Evolutionary conservation across 148 eudicot species (phyloP).

Genomic region (Fagopyrum esculentum): DNA sequence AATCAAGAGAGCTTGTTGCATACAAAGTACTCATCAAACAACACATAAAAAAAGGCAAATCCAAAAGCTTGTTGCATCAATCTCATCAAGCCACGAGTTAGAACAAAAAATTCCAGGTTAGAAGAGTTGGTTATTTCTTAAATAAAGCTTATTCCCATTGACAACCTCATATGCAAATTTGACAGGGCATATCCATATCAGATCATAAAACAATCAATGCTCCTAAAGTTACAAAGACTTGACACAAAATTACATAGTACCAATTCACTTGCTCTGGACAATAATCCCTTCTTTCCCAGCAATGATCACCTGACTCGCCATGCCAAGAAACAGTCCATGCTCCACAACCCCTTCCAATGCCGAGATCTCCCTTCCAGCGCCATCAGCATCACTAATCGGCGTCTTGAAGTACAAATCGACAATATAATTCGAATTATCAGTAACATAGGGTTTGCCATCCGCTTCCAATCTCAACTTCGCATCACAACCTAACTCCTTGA

Average conservation of each 20-base stretch:
- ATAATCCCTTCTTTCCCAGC: constrained; percentile 11
- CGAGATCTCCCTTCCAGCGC: constrained; percentile 48
- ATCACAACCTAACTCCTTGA: constrained; percentile 62
- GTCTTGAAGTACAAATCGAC: constrained; percentile 45
- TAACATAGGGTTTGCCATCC: constrained; percentile 79
- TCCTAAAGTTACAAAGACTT: not conserved
- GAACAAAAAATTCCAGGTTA: not conserved
- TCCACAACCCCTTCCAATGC: constrained; percentile 57
- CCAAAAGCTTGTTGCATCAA: not conserved
- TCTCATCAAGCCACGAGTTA: not conserved
- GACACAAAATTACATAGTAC: not conserved
- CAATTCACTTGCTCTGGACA: constrained; percentile 12
- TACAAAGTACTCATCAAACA: not conserved
- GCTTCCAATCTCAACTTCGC: constrained; percentile 81
- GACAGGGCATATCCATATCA: not conserved
- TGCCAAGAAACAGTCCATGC: constrained; percentile 55
- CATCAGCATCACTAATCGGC: constrained; percentile 44
- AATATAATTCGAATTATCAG: constrained; percentile 88
- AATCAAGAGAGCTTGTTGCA: too few species aligned
- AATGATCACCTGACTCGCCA: constrained; percentile 25
- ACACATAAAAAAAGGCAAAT: not conserved
- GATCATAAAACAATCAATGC: constrained; percentile 1
- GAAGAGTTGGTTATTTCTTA: not conserved
- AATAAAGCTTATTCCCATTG: constrained; percentile 3
- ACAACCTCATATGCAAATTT: not conserved